These are phyloP conservation scores for Lotmaria passim DNA, from an alignment of 208 protist species.

Conservation along the genomic window DNA sequence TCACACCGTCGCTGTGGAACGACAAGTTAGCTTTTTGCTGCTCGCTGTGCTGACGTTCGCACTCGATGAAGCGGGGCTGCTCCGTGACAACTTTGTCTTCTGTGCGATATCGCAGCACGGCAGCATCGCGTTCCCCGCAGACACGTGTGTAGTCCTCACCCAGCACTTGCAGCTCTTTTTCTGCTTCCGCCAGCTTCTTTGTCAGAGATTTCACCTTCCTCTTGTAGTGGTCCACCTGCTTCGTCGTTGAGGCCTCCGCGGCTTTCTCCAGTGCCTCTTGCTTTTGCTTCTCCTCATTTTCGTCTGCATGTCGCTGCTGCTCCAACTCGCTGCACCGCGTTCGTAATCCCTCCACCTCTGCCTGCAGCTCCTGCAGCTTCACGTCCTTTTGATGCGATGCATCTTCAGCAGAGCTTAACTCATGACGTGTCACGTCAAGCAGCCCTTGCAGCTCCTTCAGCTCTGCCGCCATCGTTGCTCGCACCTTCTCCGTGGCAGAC, in stretches of 20 bases:
- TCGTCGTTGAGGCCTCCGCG: conserved; percentile 7
- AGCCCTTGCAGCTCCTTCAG: conserved; percentile 6
- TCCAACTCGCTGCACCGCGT: not conserved
- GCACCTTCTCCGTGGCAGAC: not conserved
- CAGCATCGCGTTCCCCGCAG: conserved; percentile 16
- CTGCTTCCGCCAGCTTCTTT: conserved; percentile 15
- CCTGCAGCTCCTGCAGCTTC: not conserved
- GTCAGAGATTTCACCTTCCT: not conserved
- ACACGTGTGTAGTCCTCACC: conserved; percentile 23
- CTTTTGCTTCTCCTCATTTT: not conserved
- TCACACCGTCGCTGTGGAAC: conserved; percentile 20
- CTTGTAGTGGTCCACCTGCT: conserved; percentile 20
- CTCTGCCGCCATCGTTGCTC: not conserved
- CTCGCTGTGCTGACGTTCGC: not conserved
- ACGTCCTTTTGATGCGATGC: not conserved
- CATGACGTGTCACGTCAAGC: not conserved
- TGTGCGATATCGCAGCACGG: not conserved
- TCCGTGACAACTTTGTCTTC: not conserved
- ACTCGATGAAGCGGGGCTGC: not conserved
- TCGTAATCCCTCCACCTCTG: not conserved
- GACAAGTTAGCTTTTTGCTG: conserved; percentile 7
- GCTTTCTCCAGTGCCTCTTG: conserved; percentile 8
- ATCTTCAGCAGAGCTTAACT: conserved; percentile 1
- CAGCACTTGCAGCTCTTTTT: conserved; percentile 29
- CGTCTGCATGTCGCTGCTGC: too few relatives aligned